Base-by-base conservation (phyloP, 805 yeast genomes). In the Blastobotrys americana region DNA sequence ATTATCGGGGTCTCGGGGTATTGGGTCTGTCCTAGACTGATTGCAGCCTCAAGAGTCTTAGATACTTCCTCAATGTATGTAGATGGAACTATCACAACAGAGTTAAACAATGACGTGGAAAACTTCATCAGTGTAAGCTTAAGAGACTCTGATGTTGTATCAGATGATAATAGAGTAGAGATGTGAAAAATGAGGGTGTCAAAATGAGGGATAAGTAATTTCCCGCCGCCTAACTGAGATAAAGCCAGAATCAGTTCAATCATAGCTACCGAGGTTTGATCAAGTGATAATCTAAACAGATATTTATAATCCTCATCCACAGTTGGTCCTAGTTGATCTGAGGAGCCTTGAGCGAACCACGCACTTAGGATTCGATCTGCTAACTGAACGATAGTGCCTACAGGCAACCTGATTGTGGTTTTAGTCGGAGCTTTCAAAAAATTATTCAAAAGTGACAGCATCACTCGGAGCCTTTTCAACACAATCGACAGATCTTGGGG, bases 391-490 rank as follows among this genome's bases (percentile, higher is more conserved):
- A 82, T 57, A 37, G 65, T 55, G 1, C 90, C 89, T 10, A 85
- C 50, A 2, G 94, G 93, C 5, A 84, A 70, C 49, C 71, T 68
- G 5, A 80, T 71, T 9, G 78, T 67, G 53, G 68, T 71, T 34
- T 74, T 76, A 1, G 87, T 78, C 20, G 77, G 73, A 5, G 76
- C 66, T 2, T 71, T 62, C 27, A 78, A 57, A 46, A 73, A 75
- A 2, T 73, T 63, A 46, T 59, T 51, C 50, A 83, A 42, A 44
- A 81, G 46, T 3, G 18, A 17, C 25, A 52, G 41, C 19, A 55
- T 42, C 3, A 43, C 43, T 42, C 8, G 41, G 34, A 21, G 31
- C 20, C 8, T 13, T 38, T 9, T 15, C 9, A 4, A 16, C 13
- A 3, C 20, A n/a, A 18, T 15, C 28, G 4, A 8, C 4, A 18